Conservation (phyloP, 202 grass and related monocot genomes). For the Setaria italica region DNA sequence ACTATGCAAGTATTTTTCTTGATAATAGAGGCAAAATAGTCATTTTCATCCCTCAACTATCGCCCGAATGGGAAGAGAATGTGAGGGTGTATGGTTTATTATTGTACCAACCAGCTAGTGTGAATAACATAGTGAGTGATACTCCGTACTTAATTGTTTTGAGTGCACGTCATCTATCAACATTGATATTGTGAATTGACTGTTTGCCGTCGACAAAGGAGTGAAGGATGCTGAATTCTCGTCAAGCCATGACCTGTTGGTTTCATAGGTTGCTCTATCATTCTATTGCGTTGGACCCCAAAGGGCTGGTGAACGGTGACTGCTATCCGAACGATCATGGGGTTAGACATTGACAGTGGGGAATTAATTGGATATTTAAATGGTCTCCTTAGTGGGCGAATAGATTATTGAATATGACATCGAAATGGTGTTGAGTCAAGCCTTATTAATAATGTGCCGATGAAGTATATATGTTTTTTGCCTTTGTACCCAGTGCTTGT, state of each 20-base stretch:
- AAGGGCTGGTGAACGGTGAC: not conserved
- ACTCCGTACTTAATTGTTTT: not conserved
- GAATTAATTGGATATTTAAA: slow-evolving; percentile 20
- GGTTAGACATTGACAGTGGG: slow-evolving; percentile 20
- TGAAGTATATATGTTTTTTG: slow-evolving; percentile 37
- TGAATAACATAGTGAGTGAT: not conserved
- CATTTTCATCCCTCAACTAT: no score
- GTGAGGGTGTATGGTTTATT: not conserved
- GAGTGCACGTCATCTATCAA: not conserved
- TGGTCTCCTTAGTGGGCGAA: slow-evolving; percentile 33
- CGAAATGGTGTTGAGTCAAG: slow-evolving; percentile 35
- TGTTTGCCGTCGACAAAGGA: not conserved
- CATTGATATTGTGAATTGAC: slow-evolving; percentile 17
- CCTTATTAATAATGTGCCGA: slow-evolving; percentile 24
- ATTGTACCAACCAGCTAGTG: not conserved
- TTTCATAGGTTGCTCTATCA: slow-evolving; percentile 19
- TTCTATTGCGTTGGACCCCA: slow-evolving; percentile 6
- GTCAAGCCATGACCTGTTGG: slow-evolving; percentile 22
- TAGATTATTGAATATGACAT: slow-evolving; percentile 46
- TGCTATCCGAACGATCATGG: not conserved
- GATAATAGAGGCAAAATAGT: not conserved
- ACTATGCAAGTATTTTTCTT: no score
- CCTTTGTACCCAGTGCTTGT: not conserved
- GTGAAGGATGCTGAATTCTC: not conserved
- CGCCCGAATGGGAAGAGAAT: no score